phyloP scores from a whole-genome alignment of 2,329 filamentous ascomycete species.

The Aspergillus amoenus region DNA sequence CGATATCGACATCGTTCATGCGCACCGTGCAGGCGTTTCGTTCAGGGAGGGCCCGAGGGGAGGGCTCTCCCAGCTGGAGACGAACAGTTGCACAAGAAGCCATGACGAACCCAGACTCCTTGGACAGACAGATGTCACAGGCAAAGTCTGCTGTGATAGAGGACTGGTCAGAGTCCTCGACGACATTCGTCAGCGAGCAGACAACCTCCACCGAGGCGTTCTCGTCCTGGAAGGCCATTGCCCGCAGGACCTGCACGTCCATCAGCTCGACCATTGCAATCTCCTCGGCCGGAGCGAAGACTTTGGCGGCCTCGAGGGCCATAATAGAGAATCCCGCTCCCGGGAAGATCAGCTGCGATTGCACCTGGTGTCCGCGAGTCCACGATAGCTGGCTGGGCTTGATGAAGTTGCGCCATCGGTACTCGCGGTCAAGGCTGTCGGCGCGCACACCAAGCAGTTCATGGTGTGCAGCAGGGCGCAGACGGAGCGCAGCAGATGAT shows the following conservation, averaged over 20 bases:
- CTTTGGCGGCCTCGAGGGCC: conserved; percentile 24
- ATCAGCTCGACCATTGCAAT: not conserved
- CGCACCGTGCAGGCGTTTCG: not conserved
- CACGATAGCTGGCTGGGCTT: conserved; percentile 32
- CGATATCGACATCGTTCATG: conserved; percentile 16
- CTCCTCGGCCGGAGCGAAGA: not conserved
- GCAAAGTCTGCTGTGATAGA: not conserved
- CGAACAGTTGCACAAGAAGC: not conserved
- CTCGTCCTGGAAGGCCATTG: not conserved
- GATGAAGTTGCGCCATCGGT: conserved; percentile 29
- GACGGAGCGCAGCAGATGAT: not conserved
- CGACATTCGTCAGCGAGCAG: not conserved
- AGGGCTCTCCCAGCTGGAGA: not conserved
- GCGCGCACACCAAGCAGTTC: not conserved
- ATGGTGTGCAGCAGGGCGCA: not conserved
- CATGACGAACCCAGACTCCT: not conserved
- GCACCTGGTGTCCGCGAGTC: conserved; percentile 34
- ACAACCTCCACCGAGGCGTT: not conserved
- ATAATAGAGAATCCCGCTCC: conserved; percentile 30
- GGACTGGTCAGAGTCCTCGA: not conserved
- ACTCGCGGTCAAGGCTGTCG: not conserved
- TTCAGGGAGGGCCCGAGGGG: conserved; percentile 1
- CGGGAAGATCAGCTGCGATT: conserved; percentile 32
- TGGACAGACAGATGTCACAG: not conserved
- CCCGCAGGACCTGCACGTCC: not conserved